phyloP scores from a whole-genome alignment of 805 yeast species.

The Millerago galiae region DNA sequence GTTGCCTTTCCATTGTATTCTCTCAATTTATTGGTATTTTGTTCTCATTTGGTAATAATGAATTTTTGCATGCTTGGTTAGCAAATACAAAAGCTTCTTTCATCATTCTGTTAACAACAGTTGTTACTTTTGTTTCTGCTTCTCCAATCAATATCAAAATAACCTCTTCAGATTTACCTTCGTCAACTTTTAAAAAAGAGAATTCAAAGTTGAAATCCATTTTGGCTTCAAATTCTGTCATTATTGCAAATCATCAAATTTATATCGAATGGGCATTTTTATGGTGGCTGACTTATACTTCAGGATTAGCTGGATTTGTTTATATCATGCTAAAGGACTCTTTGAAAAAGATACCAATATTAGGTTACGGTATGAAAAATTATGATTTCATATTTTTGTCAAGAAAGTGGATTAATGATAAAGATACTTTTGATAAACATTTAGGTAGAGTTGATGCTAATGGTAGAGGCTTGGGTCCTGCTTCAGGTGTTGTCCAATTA shows the following conservation, averaged over 20 bases:
- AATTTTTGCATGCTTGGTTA: constrained; percentile 35
- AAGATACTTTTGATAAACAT: constrained; percentile 46
- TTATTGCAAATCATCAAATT: constrained; percentile 88
- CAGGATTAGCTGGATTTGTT: constrained; percentile 56
- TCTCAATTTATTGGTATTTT: constrained; percentile 38
- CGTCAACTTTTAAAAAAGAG: constrained; percentile 7
- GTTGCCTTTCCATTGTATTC: constrained; percentile 37
- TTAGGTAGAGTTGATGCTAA: constrained; percentile 54
- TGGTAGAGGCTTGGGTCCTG: constrained; percentile 50
- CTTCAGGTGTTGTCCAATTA: constrained; percentile 30
- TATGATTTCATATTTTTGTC: constrained; percentile 74
- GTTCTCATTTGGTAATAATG: constrained; percentile 27
- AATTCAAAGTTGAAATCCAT: constrained; percentile 11
- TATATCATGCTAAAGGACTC: constrained; percentile 77
- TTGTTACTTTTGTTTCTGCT: constrained; percentile 39
- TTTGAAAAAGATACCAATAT: constrained; percentile 57
- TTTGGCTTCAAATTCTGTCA: constrained; percentile 47
- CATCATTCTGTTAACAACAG: constrained; percentile 44
- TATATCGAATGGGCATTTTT: constrained; percentile 89
- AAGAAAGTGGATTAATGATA: constrained; percentile 83
- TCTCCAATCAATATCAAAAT: constrained; percentile 44
- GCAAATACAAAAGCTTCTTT: constrained; percentile 54
- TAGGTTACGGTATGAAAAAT: constrained; percentile 82
- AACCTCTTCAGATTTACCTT: constrained; percentile 34
- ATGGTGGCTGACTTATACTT: constrained; percentile 80